Conservation (phyloP, 768 basidiomycete genomes). For the Tulasnella sp. region DNA sequence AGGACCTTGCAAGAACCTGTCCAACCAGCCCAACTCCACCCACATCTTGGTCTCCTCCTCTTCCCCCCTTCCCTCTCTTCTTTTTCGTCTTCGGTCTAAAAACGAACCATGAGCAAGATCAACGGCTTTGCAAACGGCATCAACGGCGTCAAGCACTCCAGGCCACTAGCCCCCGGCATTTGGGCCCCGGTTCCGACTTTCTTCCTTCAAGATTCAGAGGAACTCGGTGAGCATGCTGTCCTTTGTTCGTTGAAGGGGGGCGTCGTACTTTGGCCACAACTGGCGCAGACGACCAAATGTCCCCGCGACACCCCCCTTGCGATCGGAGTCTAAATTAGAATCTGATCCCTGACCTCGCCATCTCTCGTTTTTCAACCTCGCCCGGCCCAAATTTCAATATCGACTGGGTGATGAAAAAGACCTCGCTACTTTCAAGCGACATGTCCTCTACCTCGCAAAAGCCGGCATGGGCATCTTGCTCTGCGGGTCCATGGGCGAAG, state of each 20-base stretch:
- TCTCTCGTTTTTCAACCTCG: not conserved
- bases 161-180: slow-evolving; percentile 64
- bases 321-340: not conserved
- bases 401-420: no score
- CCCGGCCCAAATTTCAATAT: not conserved
- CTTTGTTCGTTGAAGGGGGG: not conserved
- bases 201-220: slow-evolving; percentile 66
- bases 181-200: slow-evolving; percentile 84
- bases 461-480: slow-evolving; percentile 67
- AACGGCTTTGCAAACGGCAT: slow-evolving; percentile 11
- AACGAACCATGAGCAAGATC: not conserved
- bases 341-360: not conserved
- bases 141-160: slow-evolving; percentile 26
- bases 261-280: not conserved
- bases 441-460: slow-evolving; percentile 54
- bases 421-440: slow-evolving; percentile 56
- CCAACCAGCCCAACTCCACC: not conserved
- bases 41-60: not conserved
- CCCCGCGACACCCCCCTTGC: not conserved
- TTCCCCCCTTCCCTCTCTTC: not conserved
- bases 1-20: not conserved
- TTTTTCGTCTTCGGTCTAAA: not conserved
- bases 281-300: not conserved
- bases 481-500: slow-evolving; percentile 81
- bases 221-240: slow-evolving; percentile 58